Evolutionary conservation across 202 grass and related monocot genomes (phyloP).

Genomic region (Bolboschoenoplectus hybrid): DNA sequence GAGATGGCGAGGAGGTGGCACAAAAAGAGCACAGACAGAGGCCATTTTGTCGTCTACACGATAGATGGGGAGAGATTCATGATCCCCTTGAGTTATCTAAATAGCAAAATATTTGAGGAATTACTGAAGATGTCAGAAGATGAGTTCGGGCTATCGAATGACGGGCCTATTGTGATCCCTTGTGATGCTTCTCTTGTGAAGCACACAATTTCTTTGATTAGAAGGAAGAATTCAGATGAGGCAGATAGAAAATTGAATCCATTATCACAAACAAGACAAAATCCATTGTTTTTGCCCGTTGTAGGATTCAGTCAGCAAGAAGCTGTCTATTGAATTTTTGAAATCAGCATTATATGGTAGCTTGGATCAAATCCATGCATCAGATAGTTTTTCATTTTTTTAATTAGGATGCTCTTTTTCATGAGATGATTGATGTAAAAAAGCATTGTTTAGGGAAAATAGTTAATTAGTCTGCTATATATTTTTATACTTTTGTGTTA

Average conservation of each 20-base stretch:
- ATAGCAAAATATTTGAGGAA: conserved; percentile 37
- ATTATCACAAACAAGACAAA: neutral
- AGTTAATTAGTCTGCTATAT: neutral
- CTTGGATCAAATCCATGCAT: neutral
- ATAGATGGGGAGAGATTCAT: conserved; percentile 40
- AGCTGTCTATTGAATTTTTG: conserved; percentile 24
- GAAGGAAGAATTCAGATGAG: conserved; percentile 25
- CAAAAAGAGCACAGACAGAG: conserved; percentile 35
- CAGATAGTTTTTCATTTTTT: neutral
- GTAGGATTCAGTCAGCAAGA: conserved; percentile 28
- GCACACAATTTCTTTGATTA: conserved; percentile 31
- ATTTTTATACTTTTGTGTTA: neutral
- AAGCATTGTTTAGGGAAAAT: neutral
- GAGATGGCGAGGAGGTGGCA: conserved; percentile 36
- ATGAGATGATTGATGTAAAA: conserved; percentile 15
- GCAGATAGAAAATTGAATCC: conserved; percentile 11
- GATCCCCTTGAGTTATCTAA: conserved; percentile 41
- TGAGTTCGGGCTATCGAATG: conserved; percentile 41
- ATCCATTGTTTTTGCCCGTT: conserved; percentile 11
- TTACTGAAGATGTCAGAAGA: conserved; percentile 46
- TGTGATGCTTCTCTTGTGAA: conserved; percentile 34
- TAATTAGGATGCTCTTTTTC: neutral
- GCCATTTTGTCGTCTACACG: conserved; percentile 44
- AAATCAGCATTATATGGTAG: neutral
- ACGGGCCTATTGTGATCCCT: conserved; percentile 39